Conservation (phyloP, 2,329 filamentous ascomycete genomes). For the Aspergillus texensis region DNA sequence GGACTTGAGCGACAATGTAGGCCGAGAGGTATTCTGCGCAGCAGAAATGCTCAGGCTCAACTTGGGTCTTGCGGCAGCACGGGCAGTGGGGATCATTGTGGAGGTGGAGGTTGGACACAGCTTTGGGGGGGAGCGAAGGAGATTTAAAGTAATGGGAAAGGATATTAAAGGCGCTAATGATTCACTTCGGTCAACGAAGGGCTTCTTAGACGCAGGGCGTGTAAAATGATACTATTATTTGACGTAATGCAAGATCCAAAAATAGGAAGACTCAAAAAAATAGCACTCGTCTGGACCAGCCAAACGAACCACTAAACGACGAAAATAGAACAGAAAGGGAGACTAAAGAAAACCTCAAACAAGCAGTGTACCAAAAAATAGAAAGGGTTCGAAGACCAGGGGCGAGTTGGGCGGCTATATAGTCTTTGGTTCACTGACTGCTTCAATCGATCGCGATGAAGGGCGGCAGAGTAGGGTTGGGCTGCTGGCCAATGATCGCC, state of each 20-base stretch:
- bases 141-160: constrained; percentile 8
- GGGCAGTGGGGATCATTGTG: constrained; percentile 42
- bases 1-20: constrained; percentile 47
- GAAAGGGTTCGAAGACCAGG: constrained; percentile 16
- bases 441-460: neutral
- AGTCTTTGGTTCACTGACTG: constrained; percentile 9
- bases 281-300: constrained; percentile 46
- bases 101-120: constrained; percentile 14
- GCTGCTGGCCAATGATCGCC: constrained; percentile 16
- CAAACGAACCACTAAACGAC: constrained; percentile 38
- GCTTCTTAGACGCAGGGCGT: constrained; percentile 22
- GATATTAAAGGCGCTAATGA: constrained; percentile 12
- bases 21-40: constrained; percentile 36
- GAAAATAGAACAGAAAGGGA: constrained; percentile 37
- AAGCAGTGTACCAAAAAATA: constrained; percentile 32
- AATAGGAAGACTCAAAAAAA: constrained; percentile 26
- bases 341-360: constrained; percentile 37
- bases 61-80: constrained; percentile 47
- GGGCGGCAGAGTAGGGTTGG: constrained; percentile 5
- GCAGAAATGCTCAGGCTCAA: constrained; percentile 50
- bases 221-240: constrained; percentile 30
- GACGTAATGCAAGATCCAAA: constrained; percentile 24
- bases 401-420: constrained; percentile 39
- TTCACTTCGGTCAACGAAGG: constrained; percentile 42
- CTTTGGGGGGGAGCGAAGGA: constrained; percentile 3